Evolutionary conservation across 2,329 filamentous ascomycete genomes (phyloP), one percentile per base, ranked within the genome.

Genomic region (Boeremia lycopersici): DNA sequence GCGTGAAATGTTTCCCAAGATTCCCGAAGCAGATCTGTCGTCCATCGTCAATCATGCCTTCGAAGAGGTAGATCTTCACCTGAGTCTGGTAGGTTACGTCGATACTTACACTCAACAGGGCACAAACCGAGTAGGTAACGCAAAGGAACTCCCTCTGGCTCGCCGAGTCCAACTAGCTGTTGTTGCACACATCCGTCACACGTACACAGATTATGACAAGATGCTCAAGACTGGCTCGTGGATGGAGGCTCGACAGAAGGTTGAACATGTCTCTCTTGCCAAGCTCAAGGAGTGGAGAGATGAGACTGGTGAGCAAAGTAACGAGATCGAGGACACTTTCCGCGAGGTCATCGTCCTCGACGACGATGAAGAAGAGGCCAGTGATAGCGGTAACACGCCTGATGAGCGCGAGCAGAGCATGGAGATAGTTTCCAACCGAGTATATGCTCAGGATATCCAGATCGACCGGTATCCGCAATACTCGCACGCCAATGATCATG

Each of bases 331-430:
- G 65, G 84, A 87, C 61, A 82, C 85, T 28, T 84, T 87, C 48
- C 81, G 83, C 44, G 85, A 88, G 70, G 82, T 86, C 53, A 86
- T 88, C 62, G 81, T 87, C 48, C 82, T 87, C 50, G 84, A 85
- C 48, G 84, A 86, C 64, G 84, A 86, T 61, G 83, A 86, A 48
- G 82, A 84, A 60, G 57, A 57, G 36, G 60, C 59, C 44, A 77
- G 77, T 49, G 71, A 77, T 45, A 76, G 74, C 9, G 61, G 48
- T 23, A 55, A 61, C 10, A 65, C 62, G 19, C 61, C 57, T 31
- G 61, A 69, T 45, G 66, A 64, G 40, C 63, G 71, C 29, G 69
- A 69, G 38, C 60, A 65, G 31, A 72, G 68, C 48, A 64, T 70
- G 62, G 70, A 73, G 45, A 69, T 73, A 19, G 63, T 72, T 8